phyloP scores from a whole-genome alignment of 2,329 filamentous ascomycete genomes.

The Cucurbitaria berberidis region DNA sequence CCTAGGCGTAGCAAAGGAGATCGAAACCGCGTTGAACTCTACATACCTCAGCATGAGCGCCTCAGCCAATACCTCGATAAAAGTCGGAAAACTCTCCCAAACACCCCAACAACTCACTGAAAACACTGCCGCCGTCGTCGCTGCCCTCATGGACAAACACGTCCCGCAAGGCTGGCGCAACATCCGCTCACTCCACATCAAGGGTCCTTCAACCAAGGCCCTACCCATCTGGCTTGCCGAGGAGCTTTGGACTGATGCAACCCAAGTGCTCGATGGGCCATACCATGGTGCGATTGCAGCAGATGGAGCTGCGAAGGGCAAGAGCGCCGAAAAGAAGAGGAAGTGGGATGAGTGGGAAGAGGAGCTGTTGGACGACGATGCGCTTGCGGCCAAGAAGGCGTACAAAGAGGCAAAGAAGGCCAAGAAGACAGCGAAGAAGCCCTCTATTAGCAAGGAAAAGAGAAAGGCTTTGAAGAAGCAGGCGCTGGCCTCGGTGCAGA shows the following conservation, averaged over 20 bases:
- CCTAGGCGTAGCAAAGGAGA: slow-evolving; percentile 75
- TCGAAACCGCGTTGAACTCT: slow-evolving; percentile 76
- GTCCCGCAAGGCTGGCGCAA: slow-evolving; percentile 88
- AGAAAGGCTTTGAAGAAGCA: slow-evolving; percentile 58
- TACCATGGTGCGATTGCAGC: slow-evolving; percentile 41
- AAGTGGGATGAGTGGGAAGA: slow-evolving; percentile 49
- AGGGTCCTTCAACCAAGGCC: slow-evolving; percentile 84
- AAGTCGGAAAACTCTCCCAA: slow-evolving; percentile 78
- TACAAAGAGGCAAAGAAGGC: slow-evolving; percentile 60
- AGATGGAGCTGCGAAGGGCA: slow-evolving; percentile 24
- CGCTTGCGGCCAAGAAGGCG: slow-evolving; percentile 42
- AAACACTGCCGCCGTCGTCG: slow-evolving; percentile 75
- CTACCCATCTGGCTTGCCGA: slow-evolving; percentile 94
- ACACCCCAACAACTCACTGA: slow-evolving; percentile 75
- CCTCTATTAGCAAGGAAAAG: slow-evolving; percentile 54
- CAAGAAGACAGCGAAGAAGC: slow-evolving; percentile 39
- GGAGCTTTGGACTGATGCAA: slow-evolving; percentile 85
- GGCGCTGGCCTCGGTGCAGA: slow-evolving; percentile 53
- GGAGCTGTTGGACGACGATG: slow-evolving; percentile 45
- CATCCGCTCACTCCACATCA: slow-evolving; percentile 84
- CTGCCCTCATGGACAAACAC: slow-evolving; percentile 73
- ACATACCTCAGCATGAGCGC: slow-evolving; percentile 82
- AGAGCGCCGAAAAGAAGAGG: slow-evolving; percentile 43
- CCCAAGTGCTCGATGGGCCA: slow-evolving; percentile 69
- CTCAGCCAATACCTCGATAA: slow-evolving; percentile 78